Conservation (phyloP, 768 basidiomycete species). For the Serendipita sp. region DNA sequence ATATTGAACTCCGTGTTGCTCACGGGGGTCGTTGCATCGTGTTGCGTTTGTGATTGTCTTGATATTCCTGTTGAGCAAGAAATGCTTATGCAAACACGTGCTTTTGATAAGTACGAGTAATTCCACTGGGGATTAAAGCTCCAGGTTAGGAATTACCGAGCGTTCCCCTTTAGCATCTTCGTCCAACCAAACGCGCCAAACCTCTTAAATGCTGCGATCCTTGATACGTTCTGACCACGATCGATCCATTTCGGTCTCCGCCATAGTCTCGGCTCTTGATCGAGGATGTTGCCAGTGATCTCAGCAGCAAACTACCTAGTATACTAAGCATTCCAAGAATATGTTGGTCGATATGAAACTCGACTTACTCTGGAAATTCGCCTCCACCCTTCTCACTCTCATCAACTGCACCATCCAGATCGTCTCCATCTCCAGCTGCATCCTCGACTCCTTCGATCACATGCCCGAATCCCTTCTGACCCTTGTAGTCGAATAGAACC, state of each 20-base stretch:
- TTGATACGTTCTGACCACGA: conserved; percentile 46
- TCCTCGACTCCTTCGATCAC: conserved; percentile 86
- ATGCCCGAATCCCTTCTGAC: conserved; percentile 95
- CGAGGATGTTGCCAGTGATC: conserved; percentile 83
- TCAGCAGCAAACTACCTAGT: conserved; percentile 84
- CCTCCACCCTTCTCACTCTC: conserved; percentile 86
- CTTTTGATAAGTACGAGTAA: too few relatives aligned
- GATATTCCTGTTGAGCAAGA: not conserved
- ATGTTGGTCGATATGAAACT: not conserved
- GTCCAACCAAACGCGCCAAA: conserved; percentile 31
- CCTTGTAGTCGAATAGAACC: conserved; percentile 97
- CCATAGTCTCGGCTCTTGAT: conserved; percentile 78
- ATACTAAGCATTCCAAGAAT: not conserved
- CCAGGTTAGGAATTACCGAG: not conserved
- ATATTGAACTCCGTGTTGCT: not conserved
- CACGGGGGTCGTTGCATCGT: too few relatives aligned
- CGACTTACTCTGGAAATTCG: conserved; percentile 67
- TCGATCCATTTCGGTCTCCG: conserved; percentile 64
- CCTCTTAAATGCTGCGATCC: conserved; percentile 50
- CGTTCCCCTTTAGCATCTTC: not conserved
- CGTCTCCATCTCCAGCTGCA: conserved; percentile 36
- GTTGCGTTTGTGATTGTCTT: not conserved
- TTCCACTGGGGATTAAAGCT: too few relatives aligned
- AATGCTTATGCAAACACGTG: not conserved
- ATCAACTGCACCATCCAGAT: conserved; percentile 42